Evolutionary conservation across 192 early-diverging fungal genomes (phyloP), one percentile per base, ranked within the genome.

Genomic region (Linnemannia schmuckeri): DNA sequence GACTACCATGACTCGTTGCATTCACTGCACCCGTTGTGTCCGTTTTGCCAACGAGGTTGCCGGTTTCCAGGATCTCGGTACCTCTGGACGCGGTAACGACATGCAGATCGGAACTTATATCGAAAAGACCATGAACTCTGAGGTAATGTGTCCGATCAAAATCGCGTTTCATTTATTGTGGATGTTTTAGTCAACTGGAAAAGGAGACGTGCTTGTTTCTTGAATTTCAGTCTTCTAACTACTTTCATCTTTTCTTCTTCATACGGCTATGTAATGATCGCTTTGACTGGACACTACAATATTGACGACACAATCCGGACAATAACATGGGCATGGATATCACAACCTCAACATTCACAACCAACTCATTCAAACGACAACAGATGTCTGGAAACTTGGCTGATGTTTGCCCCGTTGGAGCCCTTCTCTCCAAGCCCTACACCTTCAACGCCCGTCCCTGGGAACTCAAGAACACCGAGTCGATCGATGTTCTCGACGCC

Each of bases 81-180:
- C 98, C 18, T 94, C 94, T 63, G 98, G 98, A 30, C 92, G 98
- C 66, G 98, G 98, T 83, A 98, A 97, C 88, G 96, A 98, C 87
- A 97, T 99, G 96, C 97, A 99, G 91, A 99, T 99, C 83, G 96
- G 97, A 81, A 99, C 97, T 13, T 99, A 99, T 80, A 94, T 99
- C 73, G 95, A 94, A 78, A 94, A 95, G 85, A 93, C 96, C 74
- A 91, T 99, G 75, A 89, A 89, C 72, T 96, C 97, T 38, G 98
- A 99, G 85, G 85, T 87, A 78, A 84, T 35, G 54, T 44, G 66
- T 35, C 9, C 6, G 90, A 46, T 61, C 7, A 18, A 22, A 22
- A 2, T 52, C 13, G 30, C 27, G 27, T 30, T 66, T 24, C 15
- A 30, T n/a, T 75, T 54, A 7, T 9, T 33, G 2, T 40, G 37